Percentiles rank a stretch among this genome's conserved stretches.
Conservation (phyloP, 2,329 filamentous ascomycete genomes). For the Nigrospora oryzae region DNA sequence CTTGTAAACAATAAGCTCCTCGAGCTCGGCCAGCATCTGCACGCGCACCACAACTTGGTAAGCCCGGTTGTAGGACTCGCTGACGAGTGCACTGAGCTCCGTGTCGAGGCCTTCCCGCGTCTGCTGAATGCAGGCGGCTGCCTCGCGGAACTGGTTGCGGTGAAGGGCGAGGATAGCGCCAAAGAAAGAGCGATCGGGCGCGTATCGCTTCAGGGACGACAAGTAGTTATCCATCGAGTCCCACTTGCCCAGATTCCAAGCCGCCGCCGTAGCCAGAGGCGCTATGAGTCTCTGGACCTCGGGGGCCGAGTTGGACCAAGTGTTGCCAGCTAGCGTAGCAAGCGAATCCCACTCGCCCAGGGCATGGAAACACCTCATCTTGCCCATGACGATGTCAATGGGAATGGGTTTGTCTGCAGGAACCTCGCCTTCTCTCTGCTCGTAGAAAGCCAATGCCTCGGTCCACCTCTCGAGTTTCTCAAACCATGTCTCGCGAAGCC, state of each 20-base stretch:
- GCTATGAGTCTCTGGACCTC: constrained; percentile 89
- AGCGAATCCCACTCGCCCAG: constrained; percentile 96
- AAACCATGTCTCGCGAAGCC: constrained; percentile 96
- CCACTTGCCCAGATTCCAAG: constrained; percentile 96
- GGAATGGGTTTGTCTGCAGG: constrained; percentile 48
- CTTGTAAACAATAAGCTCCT: constrained; percentile 98
- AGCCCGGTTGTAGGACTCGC: constrained; percentile 94
- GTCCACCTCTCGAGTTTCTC: constrained; percentile 98
- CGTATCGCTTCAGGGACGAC: constrained; percentile 86
- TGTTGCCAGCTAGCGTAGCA: constrained; percentile 80
- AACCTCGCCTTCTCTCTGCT: constrained; percentile 70
- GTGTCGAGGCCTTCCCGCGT: constrained; percentile 91
- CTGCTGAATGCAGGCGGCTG: constrained; percentile 80
- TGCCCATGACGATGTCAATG: constrained; percentile 97
- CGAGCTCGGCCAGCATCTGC: constrained; percentile 96
- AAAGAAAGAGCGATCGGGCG: constrained; percentile 94
- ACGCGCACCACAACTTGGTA: constrained; percentile 98
- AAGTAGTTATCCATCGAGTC: constrained; percentile 98
- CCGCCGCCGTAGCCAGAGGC: constrained; percentile 85
- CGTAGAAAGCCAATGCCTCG: constrained; percentile 86
- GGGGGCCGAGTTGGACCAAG: constrained; percentile 81
- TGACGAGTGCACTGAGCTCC: constrained; percentile 90
- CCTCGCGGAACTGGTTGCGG: constrained; percentile 90
- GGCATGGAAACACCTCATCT: constrained; percentile 97
- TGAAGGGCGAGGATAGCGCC: constrained; percentile 92